Evolutionary conservation across 2,329 filamentous ascomycete species (phyloP).

Genomic region (Colletotrichum caudatum): DNA sequence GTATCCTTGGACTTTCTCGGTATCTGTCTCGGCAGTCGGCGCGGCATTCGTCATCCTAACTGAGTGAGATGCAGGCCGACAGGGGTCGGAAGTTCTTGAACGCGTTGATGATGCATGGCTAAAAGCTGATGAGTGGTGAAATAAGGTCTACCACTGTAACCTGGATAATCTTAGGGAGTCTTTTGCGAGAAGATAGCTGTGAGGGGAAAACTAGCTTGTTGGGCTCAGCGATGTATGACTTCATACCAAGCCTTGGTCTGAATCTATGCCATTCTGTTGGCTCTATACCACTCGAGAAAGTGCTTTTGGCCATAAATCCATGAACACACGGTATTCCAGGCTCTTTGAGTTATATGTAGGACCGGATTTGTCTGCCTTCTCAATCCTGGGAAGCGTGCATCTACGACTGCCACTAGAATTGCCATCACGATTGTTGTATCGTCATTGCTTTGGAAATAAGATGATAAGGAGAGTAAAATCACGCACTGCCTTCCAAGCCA

Average conservation of each 20-base stretch:
- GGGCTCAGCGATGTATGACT: constrained; percentile 27
- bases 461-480: neutral
- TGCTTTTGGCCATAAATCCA: neutral
- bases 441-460: neutral
- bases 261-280: constrained; percentile 6
- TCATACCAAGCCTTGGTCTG: constrained; percentile 36
- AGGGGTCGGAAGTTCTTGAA: neutral
- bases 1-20: neutral
- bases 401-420: neutral
- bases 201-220: neutral
- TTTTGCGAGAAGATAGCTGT: neutral
- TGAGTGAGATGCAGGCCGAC: neutral
- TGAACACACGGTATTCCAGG: neutral
- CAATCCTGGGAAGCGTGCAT: neutral
- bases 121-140: neutral
- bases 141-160: neutral
- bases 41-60: constrained; percentile 37
- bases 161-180: neutral
- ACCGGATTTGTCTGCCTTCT: neutral
- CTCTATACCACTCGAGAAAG: neutral
- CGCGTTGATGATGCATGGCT: neutral
- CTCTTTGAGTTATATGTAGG: no score
- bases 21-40: constrained; percentile 23
- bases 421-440: neutral
- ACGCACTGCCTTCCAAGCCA: neutral